A percentile compares a stretch with the other conserved stretches of the same genome.
phyloP scores from a whole-genome alignment of 495 filamentous ascomycete species.

The Neurospora sp. region DNA sequence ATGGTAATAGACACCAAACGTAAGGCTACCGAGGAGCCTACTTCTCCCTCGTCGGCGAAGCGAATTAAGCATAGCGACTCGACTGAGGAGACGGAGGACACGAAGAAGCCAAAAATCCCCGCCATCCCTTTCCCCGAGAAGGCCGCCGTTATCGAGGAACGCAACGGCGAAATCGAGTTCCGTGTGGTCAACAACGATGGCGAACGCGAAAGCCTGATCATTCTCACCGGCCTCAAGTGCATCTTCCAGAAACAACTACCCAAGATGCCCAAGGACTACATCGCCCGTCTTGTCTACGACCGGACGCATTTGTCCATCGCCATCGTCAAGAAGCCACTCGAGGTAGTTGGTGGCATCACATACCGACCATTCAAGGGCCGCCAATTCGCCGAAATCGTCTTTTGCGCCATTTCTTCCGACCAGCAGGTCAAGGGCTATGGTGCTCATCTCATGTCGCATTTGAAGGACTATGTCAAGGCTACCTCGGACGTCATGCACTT shows the following conservation, averaged over 20 bases:
- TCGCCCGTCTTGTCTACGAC: constrained; percentile 93
- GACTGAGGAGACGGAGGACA: constrained; percentile 36
- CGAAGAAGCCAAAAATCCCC: constrained; percentile 39
- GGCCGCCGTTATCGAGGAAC: constrained; percentile 88
- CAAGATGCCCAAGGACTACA: constrained; percentile 99
- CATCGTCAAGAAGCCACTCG: constrained; percentile 90
- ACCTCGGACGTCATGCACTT: constrained; percentile 97
- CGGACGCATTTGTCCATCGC: constrained; percentile 92
- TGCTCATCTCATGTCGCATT: constrained; percentile 92
- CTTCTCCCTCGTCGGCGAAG: constrained; percentile 53
- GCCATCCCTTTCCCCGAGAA: constrained; percentile 76
- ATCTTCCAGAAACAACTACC: constrained; percentile 98
- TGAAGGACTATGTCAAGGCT: constrained; percentile 98
- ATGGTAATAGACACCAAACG: constrained; percentile 52
- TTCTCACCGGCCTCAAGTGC: constrained; percentile 90
- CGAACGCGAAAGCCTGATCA: constrained; percentile 76
- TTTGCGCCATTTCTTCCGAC: constrained; percentile 94
- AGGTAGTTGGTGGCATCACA: constrained; percentile 93
- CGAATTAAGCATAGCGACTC: constrained; percentile 49
- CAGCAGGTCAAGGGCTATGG: constrained; percentile 99
- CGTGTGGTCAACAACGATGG: constrained; percentile 97
- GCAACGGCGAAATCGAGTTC: constrained; percentile 92
- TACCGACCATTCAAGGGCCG: constrained; percentile 91
- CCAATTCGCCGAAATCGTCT: constrained; percentile 95
- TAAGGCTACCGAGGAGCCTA: constrained; percentile 64